A percentile compares a stretch with the other conserved stretches of the same genome.
phyloP scores from a whole-genome alignment of 495 filamentous ascomycete species.

The Beverwykella pulmonaria region DNA sequence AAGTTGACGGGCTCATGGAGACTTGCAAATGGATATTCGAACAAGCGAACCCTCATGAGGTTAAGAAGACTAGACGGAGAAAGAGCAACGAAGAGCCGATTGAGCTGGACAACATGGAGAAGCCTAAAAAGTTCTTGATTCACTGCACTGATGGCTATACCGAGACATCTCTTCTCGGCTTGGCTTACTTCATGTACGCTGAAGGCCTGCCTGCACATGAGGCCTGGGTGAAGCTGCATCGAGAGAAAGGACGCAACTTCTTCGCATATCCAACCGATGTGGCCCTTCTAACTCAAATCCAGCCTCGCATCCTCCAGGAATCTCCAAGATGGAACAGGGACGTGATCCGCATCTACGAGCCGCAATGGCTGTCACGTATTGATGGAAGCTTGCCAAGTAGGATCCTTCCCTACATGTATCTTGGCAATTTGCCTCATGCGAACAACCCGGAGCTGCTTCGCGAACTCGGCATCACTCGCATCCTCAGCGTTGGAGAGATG shows the following conservation, averaged over 20 bases:
- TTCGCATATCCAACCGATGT: constrained; percentile 94
- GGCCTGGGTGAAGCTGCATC: constrained; percentile 86
- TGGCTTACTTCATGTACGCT: constrained; percentile 90
- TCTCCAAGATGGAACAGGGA: constrained; percentile 41
- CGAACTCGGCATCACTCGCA: constrained; percentile 78
- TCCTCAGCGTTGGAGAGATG: constrained; percentile 92
- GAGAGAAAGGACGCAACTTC: constrained; percentile 82
- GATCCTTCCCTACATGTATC: constrained; percentile 90
- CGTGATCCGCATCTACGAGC: constrained; percentile 51
- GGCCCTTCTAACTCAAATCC: constrained; percentile 71
- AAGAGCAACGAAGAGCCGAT: constrained; percentile 47
- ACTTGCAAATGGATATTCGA: constrained; percentile 89
- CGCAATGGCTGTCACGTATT: constrained; percentile 78
- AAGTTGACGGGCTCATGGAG: constrained; percentile 79
- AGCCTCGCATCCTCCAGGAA: constrained; percentile 68
- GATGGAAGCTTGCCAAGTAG: constrained; percentile 91
- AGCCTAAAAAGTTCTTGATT: constrained; percentile 67
- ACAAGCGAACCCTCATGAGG: constrained; percentile 61
- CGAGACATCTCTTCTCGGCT: constrained; percentile 80
- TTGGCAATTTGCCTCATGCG: constrained; percentile 88
- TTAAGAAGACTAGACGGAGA: constrained; percentile 42
- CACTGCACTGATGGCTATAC: constrained; percentile 97
- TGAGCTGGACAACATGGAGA: constrained; percentile 44
- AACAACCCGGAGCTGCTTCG: constrained; percentile 85
- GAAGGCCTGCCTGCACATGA: constrained; percentile 76